Base-by-base conservation (phyloP, 371 early-diverging fungal species). In the Mortierella sp. region DNA sequence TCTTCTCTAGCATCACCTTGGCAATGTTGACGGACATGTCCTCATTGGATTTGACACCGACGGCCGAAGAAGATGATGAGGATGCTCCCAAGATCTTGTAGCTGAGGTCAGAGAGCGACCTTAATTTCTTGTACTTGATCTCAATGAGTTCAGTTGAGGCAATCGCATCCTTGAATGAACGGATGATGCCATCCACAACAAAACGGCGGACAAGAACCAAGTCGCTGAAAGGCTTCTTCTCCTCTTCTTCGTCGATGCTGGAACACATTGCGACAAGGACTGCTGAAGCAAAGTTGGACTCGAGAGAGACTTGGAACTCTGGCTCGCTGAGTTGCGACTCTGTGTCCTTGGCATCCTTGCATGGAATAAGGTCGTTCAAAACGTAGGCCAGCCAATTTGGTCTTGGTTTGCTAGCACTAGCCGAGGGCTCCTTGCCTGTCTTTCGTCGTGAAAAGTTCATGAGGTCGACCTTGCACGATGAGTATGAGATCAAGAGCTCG, bases 1-100 rank as follows among this genome's bases (percentile, higher is more conserved):
- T 88, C 62, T 94, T 95, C 47, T 98, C 98, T 17, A 98, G 73
- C 92, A 98, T 93, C 57, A 92, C 83, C 63, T 90, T 90, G 19
- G 92, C 92, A 41, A 95, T 82, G 45, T 80, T 82, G 66, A 85
- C 66, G 34, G 83, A 84, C 6, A 79, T 80, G 34, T 90, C 90
- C 28, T 92, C 91, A 40, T 76, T 80, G 0, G 79, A 49, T 31
- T 78, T 71, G 39, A 78, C 71, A 14, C 63, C 73, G 29, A 60
- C 64, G 24, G 78, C 80, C 2, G 81, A 53, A 34, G 34, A 34
- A 10, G 34, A 8, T 27, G 79, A 39, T 19, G 80, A 74, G 1
- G 87, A 79, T 8, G 82, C 82, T 27, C 87, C 87, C 54, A 95
- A 77, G 31, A 94, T 82, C 50, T 86, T 85, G 57, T 85, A 83